These are phyloP conservation scores for Kwoniella dejecticola DNA, from an alignment of 768 basidiomycete genomes.

Conservation along the genomic window DNA sequence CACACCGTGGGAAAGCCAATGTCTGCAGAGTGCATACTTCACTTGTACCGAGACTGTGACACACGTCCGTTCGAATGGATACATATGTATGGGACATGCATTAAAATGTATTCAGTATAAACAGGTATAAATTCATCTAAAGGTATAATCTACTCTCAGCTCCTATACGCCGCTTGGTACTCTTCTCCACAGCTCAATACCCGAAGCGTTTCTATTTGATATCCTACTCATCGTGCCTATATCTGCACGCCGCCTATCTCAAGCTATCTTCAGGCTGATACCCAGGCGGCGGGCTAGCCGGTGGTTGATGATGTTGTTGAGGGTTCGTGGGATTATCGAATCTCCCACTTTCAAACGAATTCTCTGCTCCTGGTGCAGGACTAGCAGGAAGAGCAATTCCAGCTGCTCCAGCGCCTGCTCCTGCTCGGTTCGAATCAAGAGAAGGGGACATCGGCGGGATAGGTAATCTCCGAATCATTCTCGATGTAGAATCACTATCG, in stretches of 20 bases:
- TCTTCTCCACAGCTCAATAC: too few species aligned
- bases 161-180: too few species aligned
- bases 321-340: neutral
- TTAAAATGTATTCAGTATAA: neutral
- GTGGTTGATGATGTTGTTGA: neutral
- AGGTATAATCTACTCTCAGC: neutral
- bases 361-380: constrained; percentile 4
- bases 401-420: constrained; percentile 8
- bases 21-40: too few species aligned
- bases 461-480: constrained; percentile 29
- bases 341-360: constrained; percentile 7
- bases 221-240: too few species aligned
- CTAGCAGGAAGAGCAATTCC: constrained; percentile 19
- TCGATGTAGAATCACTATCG: constrained; percentile 15
- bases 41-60: too few species aligned
- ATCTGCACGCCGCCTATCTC: too few species aligned
- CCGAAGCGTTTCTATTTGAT: too few species aligned
- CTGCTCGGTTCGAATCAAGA: too few species aligned
- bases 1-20: too few species aligned
- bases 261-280: constrained; percentile 12
- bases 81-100: neutral
- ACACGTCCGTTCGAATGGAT: too few species aligned
- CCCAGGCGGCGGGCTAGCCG: constrained; percentile 2
- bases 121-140: neutral
- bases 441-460: constrained; percentile 25